phyloP scores from a whole-genome alignment of 495 filamentous ascomycete species.

The Polyplosphaeria fusca region DNA sequence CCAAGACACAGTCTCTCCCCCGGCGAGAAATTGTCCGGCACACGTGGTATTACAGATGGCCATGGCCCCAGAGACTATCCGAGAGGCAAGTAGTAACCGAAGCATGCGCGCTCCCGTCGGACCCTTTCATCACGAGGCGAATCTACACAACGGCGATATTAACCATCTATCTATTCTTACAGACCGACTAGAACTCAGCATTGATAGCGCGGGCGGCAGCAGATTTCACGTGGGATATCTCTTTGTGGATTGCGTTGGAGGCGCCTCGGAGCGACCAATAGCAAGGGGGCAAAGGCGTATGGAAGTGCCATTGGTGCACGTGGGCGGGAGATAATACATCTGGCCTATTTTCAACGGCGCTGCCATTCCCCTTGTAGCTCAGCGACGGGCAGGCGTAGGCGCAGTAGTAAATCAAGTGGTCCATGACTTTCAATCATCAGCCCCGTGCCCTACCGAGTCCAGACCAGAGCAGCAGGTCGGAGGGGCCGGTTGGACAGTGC shows the following conservation, averaged over 20 bases:
- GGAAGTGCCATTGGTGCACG: conserved; percentile 9
- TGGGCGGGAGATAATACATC: neutral
- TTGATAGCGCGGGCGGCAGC: neutral
- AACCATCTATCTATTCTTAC: neutral
- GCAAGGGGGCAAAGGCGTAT: neutral
- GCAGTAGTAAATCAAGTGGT: conserved; percentile 15
- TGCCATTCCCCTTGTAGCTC: conserved; percentile 3
- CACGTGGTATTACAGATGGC: conserved; percentile 26
- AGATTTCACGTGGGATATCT: conserved; percentile 10
- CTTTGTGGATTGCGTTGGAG: conserved; percentile 15
- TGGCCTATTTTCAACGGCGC: conserved; percentile 16
- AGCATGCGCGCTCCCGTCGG: no score
- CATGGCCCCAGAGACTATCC: no score
- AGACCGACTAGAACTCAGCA: neutral
- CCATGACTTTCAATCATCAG: neutral
- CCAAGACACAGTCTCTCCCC: neutral
- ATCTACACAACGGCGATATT: no score
- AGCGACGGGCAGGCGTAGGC: neutral
- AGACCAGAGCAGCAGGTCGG: neutral
- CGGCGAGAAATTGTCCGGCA: conserved; percentile 16
- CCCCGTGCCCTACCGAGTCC: neutral
- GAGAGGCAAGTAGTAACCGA: conserved; percentile 21
- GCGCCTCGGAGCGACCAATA: conserved; percentile 25
- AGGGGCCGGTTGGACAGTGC: no score
- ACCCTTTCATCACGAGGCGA: no score